Evolutionary conservation across 805 yeast genomes (phyloP).

Genomic region (Ascoidea tarda): DNA sequence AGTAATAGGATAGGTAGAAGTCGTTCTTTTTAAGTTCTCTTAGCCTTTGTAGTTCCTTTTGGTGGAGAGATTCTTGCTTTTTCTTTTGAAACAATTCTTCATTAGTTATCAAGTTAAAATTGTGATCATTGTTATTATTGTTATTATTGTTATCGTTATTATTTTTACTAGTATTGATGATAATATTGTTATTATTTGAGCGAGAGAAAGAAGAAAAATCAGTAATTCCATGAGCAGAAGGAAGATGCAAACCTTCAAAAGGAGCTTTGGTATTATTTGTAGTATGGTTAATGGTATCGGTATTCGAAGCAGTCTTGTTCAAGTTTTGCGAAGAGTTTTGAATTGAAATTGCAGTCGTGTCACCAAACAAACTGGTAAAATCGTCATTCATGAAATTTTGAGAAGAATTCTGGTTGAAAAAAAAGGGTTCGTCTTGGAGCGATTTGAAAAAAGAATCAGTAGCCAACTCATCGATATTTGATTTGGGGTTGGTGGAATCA

Average conservation of each 20-base stretch:
- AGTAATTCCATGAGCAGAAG: too few relatives aligned
- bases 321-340: neutral
- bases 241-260: too few relatives aligned
- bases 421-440: neutral
- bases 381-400: too few relatives aligned
- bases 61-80: neutral
- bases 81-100: neutral
- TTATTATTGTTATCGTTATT: neutral
- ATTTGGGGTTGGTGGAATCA: conserved; percentile 1
- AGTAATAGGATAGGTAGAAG: conserved; percentile 30
- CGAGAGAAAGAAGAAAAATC: too few relatives aligned
- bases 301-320: neutral
- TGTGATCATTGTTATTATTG: neutral
- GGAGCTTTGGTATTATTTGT: too few relatives aligned
- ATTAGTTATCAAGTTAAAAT: neutral
- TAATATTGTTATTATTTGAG: neutral
- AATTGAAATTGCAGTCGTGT: neutral
- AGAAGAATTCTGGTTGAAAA: too few relatives aligned
- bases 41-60: neutral
- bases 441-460: neutral
- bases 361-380: neutral
- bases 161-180: neutral
- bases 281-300: neutral
- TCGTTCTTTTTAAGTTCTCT: conserved; percentile 14
- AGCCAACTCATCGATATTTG: neutral